Evolutionary conservation across 352 stramenopile species (phyloP), one percentile per base, ranked within the genome.

Genomic region (Globisporangium lucens): DNA sequence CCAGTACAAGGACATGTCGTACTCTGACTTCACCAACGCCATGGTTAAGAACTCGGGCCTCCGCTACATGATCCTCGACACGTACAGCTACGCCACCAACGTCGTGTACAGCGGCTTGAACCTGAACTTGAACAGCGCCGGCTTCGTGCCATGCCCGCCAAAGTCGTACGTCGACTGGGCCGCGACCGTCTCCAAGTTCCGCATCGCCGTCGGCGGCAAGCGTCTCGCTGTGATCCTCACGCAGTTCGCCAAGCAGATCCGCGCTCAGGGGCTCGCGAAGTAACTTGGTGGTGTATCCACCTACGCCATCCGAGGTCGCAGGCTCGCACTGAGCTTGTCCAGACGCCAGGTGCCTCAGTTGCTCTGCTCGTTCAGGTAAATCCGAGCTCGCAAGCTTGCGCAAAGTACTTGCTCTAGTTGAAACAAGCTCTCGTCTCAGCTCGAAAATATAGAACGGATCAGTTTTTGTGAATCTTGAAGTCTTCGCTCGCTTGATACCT

Each of bases 151-250:
- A 17, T 79, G 67, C n/a, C 73, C 71, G 3, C 72, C 72, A 30
- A 57, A 67, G 27, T 57, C 66, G 13, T 89, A 87, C 73, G 46
- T 83, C 2, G 52, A 64, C 0, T 70, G 77, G 73, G 73, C 73
- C 0, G 70, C 71, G 8, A 63, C 63, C 24, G 64, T 84, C 10
- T 70, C 78, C n/a, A 84, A 89, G 70, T 61, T 76, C 43, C 78
- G 78, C 27, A 83, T 89, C 43, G 73, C 77, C 0, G 58, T 83
- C n/a, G 83, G 69, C 22, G 83, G 81, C 66, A 77, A 72, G 33
- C 81, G 81, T 17, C 77, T 91, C 47, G 73, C 81, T 7, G 72
- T 89, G 2, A 67, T 91, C 13, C 69, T 90, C 15, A 88, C 78
- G 52, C 74, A 90, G 63, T 76, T 89, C 51, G 79, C 77, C 2